Percentiles rank a stretch among this genome's conserved stretches.
phyloP scores from a whole-genome alignment of 805 yeast species.

The Vanderwaltozyma verrucispora region DNA sequence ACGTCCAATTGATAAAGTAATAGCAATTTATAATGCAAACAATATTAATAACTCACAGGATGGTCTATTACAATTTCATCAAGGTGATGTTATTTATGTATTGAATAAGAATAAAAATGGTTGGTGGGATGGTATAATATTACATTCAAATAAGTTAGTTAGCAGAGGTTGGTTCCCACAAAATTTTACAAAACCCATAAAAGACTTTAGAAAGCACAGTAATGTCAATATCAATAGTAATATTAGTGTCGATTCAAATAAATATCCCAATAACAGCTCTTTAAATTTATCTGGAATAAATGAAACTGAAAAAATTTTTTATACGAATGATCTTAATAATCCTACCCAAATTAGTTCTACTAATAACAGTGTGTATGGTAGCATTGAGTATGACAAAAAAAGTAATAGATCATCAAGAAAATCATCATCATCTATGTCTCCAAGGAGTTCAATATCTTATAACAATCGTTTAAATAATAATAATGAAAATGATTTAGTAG shows the following conservation, averaged over 20 bases:
- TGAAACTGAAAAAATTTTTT: too few relatives aligned
- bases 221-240: too few relatives aligned
- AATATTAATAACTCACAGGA: slow-evolving; percentile 1
- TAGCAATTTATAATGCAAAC: slow-evolving; percentile 8
- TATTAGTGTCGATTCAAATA: too few relatives aligned
- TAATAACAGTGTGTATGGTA: too few relatives aligned
- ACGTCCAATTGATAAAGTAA: slow-evolving; percentile 8
- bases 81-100: slow-evolving; percentile 68
- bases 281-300: too few relatives aligned
- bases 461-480: background rate
- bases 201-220: background rate
- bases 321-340: background rate
- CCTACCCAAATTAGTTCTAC: too few relatives aligned
- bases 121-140: slow-evolving; percentile 79
- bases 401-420: too few relatives aligned
- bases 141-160: slow-evolving; percentile 9
- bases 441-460: background rate
- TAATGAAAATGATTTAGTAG: background rate
- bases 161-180: slow-evolving; percentile 78
- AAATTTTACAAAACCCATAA: slow-evolving; percentile 1
- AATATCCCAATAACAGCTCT: too few relatives aligned
- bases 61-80: slow-evolving; percentile 14
- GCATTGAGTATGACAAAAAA: too few relatives aligned
- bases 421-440: background rate
- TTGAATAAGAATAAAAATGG: slow-evolving; percentile 50